Conservation (phyloP, 441 rosid genomes). For the Mallotus japonicus region DNA sequence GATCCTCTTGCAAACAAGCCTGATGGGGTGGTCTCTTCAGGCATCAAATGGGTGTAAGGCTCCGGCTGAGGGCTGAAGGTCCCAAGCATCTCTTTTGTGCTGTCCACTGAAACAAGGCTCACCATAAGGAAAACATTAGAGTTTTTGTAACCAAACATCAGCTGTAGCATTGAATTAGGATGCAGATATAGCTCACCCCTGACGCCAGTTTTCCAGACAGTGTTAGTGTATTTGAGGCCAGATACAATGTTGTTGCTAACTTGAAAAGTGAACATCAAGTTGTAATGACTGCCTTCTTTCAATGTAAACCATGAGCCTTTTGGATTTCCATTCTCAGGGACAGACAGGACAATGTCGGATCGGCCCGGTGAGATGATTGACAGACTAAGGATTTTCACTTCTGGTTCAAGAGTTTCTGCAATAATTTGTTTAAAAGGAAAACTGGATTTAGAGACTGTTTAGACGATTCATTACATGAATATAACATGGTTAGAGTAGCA, state of each 20-base stretch:
- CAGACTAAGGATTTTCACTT: conserved; percentile 62
- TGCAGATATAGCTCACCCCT: conserved; percentile 43
- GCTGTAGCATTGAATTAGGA: conserved; percentile 9
- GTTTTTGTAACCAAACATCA: not conserved
- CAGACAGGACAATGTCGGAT: conserved; percentile 56
- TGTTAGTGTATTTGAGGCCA: conserved; percentile 81
- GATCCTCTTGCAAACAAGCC: conserved; percentile 85
- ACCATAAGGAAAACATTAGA: not conserved
- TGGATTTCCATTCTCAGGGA: conserved; percentile 73
- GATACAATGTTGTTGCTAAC: conserved; percentile 88
- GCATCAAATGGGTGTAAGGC: conserved; percentile 61
- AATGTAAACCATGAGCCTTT: conserved; percentile 79
- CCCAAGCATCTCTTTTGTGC: conserved; percentile 79
- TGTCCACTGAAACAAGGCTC: conserved; percentile 51
- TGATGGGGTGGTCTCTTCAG: conserved; percentile 68
- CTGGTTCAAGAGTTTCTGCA: conserved; percentile 75
- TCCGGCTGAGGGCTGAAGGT: conserved; percentile 84
- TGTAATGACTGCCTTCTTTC: conserved; percentile 84
- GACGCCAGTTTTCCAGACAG: conserved; percentile 81
- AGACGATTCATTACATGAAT: no score
- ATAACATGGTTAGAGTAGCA: no score
- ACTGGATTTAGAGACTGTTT: no score
- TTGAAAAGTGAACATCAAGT: conserved; percentile 61
- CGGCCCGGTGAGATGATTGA: conserved; percentile 66
- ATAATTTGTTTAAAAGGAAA: not conserved